These are phyloP conservation scores for Termitomyces sp. DNA, from an alignment of 768 basidiomycete genomes.

Conservation along the genomic window DNA sequence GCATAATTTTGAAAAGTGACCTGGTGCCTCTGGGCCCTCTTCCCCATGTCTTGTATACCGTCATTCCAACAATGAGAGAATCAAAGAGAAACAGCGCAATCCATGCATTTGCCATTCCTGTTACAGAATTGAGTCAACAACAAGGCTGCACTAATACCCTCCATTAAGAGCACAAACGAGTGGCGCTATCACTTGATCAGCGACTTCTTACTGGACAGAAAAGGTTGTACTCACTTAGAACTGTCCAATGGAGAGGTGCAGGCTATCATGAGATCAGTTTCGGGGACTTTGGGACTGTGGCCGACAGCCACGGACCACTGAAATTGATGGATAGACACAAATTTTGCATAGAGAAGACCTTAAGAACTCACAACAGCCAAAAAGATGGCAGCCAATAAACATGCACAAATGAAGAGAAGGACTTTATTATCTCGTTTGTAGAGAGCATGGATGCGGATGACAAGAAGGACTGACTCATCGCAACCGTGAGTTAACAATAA, in stretches of 20 bases:
- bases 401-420: conserved; percentile 21
- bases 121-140: background rate
- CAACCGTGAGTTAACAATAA: background rate
- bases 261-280: background rate
- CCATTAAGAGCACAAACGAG: conserved; percentile 7
- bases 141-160: too few species aligned
- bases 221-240: background rate
- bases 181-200: conserved; percentile 9
- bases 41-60: conserved; percentile 31
- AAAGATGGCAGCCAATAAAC: conserved; percentile 23
- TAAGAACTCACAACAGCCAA: conserved; percentile 22
- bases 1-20: conserved; percentile 26
- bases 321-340: background rate
- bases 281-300: too few species aligned
- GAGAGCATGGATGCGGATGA: conserved; percentile 39
- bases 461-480: conserved; percentile 17
- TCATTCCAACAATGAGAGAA: conserved; percentile 34
- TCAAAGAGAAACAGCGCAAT: conserved; percentile 36
- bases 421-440: conserved; percentile 28
- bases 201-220: background rate
- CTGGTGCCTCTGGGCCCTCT: conserved; percentile 17
- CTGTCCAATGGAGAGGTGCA: conserved; percentile 1
- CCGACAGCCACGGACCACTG: background rate
- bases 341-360: background rate
- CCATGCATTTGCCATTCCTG: conserved; percentile 37